A percentile compares a stretch with the other conserved stretches of the same genome.
Conservation (phyloP, 1,284 basidiomycete genomes). For the Boletus smithii region DNA sequence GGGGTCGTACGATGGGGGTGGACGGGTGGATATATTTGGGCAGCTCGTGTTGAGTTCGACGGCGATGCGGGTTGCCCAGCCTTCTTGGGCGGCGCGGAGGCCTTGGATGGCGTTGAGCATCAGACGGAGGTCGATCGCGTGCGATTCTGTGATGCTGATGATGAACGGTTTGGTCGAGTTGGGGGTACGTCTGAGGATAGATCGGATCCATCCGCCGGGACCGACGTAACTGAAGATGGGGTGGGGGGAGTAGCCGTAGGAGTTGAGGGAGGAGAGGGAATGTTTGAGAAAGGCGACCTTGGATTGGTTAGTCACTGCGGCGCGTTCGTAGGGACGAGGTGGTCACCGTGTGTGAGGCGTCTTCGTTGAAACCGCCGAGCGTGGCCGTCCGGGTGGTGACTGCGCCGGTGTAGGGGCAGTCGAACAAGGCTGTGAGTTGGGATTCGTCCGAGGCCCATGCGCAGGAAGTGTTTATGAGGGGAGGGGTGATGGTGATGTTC, state of each 20-base stretch:
- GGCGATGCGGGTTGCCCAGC: constrained; percentile 44
- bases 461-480: constrained; percentile 72
- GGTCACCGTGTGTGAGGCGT: constrained; percentile 55
- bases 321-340: background rate
- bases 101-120: constrained; percentile 59
- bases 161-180: constrained; percentile 60
- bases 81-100: constrained; percentile 42
- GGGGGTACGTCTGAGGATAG: constrained; percentile 41
- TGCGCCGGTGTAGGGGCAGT: constrained; percentile 65
- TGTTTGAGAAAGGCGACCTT: constrained; percentile 58
- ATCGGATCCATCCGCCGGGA: constrained; percentile 48
- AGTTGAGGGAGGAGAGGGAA: constrained; percentile 61
- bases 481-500: constrained; percentile 45
- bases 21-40: constrained; percentile 62
- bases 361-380: constrained; percentile 61
- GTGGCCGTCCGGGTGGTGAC: constrained; percentile 76
- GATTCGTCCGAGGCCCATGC: constrained; percentile 69
- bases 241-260: constrained; percentile 78
- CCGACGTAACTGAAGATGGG: constrained; percentile 58
- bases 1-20: constrained; percentile 66
- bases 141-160: constrained; percentile 67
- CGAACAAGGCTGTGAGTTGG: constrained; percentile 62
- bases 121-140: constrained; percentile 43
- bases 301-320: constrained; percentile 2
- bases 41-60: constrained; percentile 80